Base-by-base conservation (phyloP, 2,329 filamentous ascomycete genomes). In the Fusarium sambucinum region DNA sequence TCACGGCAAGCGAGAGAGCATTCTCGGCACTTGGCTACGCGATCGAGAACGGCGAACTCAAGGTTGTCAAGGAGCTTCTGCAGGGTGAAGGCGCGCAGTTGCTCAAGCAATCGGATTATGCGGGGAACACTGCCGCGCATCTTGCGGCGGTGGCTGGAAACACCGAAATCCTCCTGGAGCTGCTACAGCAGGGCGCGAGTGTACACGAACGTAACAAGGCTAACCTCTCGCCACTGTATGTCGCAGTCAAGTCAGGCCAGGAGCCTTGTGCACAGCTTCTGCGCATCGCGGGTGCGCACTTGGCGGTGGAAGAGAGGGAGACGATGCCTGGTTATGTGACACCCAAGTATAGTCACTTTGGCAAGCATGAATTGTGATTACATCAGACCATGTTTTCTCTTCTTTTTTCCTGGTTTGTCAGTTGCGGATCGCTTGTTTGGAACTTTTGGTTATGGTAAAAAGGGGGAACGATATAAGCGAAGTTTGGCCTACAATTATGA, bases 11-110 rank as follows among this genome's bases (percentile, higher is more conserved):
- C 63, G 85, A 89, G 65, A 87, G 90, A 41, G 90, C 88, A 87
- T 89, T 96, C 73, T 90, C 92, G 3, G 89, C 90, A 2, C 86
- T 96, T 12, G 92, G 92, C 17, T 96, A 96, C 76, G 92, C 92
- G 40, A 92, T 96, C 72, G 87, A 89, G 63, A 87, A 89, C 60
- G 91, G 90, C 27, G 88, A 95, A 75, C 77, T 92, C 48, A 80
- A 83, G 44, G 85, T 87, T 21, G 90, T 93, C 21, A 82, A 83
- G 69, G 87, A 91, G 61, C 86, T 95, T 46, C 84, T 95, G 59
- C 85, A 87, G 37, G 85, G 85, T 42, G 90, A 92, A 73, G 86
- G 89, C 65, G 81, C 74, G 33, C 87, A 86, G 79, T 83, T 96
- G 21, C 84, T 96, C 44, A 92, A 92, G 74, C 89, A 90, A 66